phyloP scores from a whole-genome alignment of 2,329 filamentous ascomycete species.

The Fusarium newnesense region DNA sequence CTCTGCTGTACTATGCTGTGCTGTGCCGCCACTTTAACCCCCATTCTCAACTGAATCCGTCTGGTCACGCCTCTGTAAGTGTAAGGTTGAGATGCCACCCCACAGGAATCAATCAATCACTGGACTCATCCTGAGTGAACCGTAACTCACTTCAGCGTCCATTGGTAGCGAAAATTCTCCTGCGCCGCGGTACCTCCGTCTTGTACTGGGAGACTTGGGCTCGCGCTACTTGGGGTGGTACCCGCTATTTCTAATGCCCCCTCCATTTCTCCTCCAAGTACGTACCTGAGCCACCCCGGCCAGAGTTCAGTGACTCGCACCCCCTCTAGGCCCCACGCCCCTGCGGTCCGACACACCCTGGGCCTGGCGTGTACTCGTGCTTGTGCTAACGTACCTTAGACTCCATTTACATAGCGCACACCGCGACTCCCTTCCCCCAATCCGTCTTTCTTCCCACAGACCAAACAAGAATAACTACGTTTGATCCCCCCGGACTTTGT shows the following conservation, averaged over 20 bases:
- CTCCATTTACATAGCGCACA: conserved; percentile 43
- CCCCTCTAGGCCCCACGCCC: conserved; percentile 12
- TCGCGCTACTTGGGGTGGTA: conserved; percentile 15
- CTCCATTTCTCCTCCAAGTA: conserved; percentile 5
- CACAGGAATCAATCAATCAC: conserved; percentile 23
- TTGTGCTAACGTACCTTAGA: conserved; percentile 21
- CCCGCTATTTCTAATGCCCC: conserved; percentile 13
- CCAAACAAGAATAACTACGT: conserved; percentile 45
- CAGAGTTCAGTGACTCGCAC: not conserved
- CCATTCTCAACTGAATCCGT: conserved; percentile 15
- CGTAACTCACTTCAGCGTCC: not conserved
- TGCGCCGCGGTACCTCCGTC: conserved; percentile 42
- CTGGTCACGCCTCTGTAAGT: conserved; percentile 17
- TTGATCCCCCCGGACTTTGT: conserved; percentile 43
- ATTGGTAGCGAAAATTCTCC: conserved; percentile 28
- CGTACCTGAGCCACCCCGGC: conserved; percentile 16
- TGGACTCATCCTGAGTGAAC: conserved; percentile 1
- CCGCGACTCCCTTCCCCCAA: conserved; percentile 45
- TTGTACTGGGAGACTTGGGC: conserved; percentile 41
- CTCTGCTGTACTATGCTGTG: not conserved
- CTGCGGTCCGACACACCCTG: conserved; percentile 17
- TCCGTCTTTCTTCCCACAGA: conserved; percentile 42
- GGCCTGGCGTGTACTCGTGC: conserved; percentile 34
- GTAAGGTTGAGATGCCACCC: conserved; percentile 22
- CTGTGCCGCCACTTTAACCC: conserved; percentile 13